Conservation (phyloP, 371 early-diverging fungal species). For the Apophysomyces elegans region DNA sequence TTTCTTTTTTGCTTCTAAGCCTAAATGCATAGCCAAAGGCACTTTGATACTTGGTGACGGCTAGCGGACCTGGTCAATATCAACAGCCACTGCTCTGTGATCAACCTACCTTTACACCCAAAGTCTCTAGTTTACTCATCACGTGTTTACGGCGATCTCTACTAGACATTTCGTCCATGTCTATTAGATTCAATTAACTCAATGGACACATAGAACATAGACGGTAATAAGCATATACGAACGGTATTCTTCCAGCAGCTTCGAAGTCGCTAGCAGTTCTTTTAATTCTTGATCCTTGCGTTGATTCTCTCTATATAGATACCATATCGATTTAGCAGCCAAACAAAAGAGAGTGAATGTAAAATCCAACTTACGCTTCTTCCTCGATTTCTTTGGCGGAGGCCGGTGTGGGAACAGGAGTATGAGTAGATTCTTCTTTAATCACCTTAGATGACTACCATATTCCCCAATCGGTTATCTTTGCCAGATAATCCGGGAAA, state of each 20-base stretch:
- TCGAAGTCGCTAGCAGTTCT: constrained; percentile 41
- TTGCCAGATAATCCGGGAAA: too few species aligned
- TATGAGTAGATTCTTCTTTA: constrained; percentile 17
- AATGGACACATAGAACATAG: too few species aligned
- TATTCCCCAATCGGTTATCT: background rate
- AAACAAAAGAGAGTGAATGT: too few species aligned
- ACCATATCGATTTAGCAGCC: background rate
- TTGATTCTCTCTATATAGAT: constrained; percentile 38
- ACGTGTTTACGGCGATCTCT: constrained; percentile 47
- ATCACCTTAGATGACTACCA: constrained; percentile 40
- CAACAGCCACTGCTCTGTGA: background rate
- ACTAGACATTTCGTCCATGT: constrained; percentile 53
- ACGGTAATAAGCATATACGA: background rate
- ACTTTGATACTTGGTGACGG: constrained; percentile 12
- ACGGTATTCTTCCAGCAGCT: constrained; percentile 50
- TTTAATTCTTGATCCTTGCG: constrained; percentile 46
- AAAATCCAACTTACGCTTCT: constrained; percentile 31
- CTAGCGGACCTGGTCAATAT: background rate
- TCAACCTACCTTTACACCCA: constrained; percentile 44
- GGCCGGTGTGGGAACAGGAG: constrained; percentile 3
- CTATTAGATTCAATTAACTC: constrained; percentile 14
- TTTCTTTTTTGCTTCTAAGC: constrained; percentile 35
- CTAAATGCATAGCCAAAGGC: constrained; percentile 36
- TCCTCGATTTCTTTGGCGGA: constrained; percentile 36
- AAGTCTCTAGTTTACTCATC: constrained; percentile 42